Percentiles rank a stretch among this genome's conserved stretches.
Evolutionary conservation across 306 rosid species (phyloP).

Genomic region (Chamaecrista fasciculata): DNA sequence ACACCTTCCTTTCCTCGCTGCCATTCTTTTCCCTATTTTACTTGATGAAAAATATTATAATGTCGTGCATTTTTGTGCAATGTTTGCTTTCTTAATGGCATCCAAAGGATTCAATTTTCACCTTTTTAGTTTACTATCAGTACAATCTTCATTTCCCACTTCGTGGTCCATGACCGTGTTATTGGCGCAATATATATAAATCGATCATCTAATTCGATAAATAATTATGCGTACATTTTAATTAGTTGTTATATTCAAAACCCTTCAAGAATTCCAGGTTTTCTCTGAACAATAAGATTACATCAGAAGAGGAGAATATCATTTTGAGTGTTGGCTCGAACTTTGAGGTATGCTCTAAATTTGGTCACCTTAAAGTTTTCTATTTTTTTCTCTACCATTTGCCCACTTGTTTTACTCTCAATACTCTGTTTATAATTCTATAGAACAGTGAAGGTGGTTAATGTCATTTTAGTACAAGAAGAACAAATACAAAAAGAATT

Average conservation of each 20-base stretch:
- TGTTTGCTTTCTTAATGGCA: slow-evolving; percentile 25
- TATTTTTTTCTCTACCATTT: not conserved
- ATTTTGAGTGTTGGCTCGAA: not conserved
- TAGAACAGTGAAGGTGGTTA: not conserved
- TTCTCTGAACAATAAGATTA: not conserved
- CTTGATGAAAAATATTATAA: not conserved
- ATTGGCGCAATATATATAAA: not conserved
- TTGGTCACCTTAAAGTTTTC: not conserved
- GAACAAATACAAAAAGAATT: not conserved
- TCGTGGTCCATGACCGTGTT: not conserved
- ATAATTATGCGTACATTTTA: not conserved
- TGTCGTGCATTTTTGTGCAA: slow-evolving; percentile 10
- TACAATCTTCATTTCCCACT: slow-evolving; percentile 4
- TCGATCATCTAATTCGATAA: not conserved
- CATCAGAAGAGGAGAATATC: slow-evolving; percentile 9
- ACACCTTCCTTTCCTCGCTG: slow-evolving; percentile 24
- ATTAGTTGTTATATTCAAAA: not conserved
- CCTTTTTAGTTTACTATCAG: not conserved
- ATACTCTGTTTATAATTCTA: not conserved
- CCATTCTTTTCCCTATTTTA: slow-evolving; percentile 10
- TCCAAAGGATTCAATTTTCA: not conserved
- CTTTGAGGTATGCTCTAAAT: slow-evolving; percentile 16
- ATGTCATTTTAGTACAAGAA: not conserved
- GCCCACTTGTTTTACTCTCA: not conserved
- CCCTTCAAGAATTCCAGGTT: not conserved